These are phyloP conservation scores for Pseudozyma sp. DNA, from an alignment of 1,284 basidiomycete species.

Conservation along the genomic window DNA sequence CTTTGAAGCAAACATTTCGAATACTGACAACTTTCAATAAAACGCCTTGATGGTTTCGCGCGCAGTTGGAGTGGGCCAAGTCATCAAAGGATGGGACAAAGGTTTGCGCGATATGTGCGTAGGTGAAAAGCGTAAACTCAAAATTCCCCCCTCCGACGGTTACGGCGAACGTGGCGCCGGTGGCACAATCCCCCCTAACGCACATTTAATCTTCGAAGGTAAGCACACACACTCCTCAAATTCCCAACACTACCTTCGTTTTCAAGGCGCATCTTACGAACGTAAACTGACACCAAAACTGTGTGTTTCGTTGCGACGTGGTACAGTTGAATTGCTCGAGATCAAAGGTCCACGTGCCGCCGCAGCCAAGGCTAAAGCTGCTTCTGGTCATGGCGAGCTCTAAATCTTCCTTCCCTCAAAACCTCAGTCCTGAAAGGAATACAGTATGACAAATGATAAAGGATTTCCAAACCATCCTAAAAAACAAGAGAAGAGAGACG, in stretches of 20 bases:
- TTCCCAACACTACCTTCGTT: neutral
- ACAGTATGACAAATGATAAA: neutral
- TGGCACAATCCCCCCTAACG: constrained; percentile 81
- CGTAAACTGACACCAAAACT: too few species aligned
- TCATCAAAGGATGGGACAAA: constrained; percentile 76
- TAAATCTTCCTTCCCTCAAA: constrained; percentile 1
- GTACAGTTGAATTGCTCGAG: constrained; percentile 46
- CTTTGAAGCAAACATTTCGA: too few species aligned
- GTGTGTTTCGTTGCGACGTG: too few species aligned
- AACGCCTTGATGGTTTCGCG: neutral
- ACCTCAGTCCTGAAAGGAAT: neutral
- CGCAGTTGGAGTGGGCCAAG: constrained; percentile 80
- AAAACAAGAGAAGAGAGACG: neutral
- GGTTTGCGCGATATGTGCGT: constrained; percentile 81
- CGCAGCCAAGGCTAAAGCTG: constrained; percentile 14
- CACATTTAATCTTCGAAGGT: constrained; percentile 87
- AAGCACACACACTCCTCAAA: constrained; percentile 8
- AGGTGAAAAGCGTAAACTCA: constrained; percentile 86
- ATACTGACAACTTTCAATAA: neutral
- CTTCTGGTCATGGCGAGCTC: constrained; percentile 16
- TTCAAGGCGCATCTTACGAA: neutral
- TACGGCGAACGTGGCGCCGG: constrained; percentile 82
- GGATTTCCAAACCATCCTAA: neutral
- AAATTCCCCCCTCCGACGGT: constrained; percentile 58
- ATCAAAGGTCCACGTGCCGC: constrained; percentile 44